Percentiles rank a stretch among this genome's conserved stretches.
Conservation (phyloP, 768 basidiomycete genomes). For the Lactarius sanguifluus region DNA sequence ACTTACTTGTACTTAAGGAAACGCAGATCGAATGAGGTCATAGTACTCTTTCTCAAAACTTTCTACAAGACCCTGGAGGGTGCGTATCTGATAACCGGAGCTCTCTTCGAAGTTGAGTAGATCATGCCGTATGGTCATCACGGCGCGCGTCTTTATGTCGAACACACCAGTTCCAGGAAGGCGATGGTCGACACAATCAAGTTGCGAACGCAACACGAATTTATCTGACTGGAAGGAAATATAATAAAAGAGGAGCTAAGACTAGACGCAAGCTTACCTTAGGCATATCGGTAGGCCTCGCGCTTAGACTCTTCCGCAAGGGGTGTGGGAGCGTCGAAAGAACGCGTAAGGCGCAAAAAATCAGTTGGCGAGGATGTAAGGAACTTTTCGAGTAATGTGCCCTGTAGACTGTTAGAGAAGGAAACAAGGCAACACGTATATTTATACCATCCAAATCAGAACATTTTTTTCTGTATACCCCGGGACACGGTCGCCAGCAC, state of each 20-base stretch:
- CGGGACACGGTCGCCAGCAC: constrained; percentile 42
- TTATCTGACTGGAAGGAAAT: constrained; percentile 44
- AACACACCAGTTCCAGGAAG: constrained; percentile 91
- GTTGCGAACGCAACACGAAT: constrained; percentile 92
- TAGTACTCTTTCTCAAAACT: constrained; percentile 95
- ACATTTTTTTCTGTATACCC: constrained; percentile 59
- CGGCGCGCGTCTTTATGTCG: constrained; percentile 94
- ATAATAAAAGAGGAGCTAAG: background rate
- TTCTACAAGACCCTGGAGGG: constrained; percentile 58
- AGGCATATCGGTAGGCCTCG: constrained; percentile 86
- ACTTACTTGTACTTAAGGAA: constrained; percentile 88
- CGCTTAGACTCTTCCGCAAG: constrained; percentile 40
- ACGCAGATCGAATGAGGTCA: constrained; percentile 90
- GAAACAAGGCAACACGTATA: background rate
- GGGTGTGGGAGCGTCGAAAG: constrained; percentile 30
- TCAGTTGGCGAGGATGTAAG: constrained; percentile 65
- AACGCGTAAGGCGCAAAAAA: constrained; percentile 56
- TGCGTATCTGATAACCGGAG: constrained; percentile 72
- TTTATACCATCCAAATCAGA: constrained; percentile 66
- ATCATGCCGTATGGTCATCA: constrained; percentile 80
- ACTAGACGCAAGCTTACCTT: constrained; percentile 49
- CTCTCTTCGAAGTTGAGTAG: constrained; percentile 84
- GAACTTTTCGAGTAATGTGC: constrained; percentile 85
- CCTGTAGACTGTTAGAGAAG: constrained; percentile 46
- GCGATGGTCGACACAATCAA: constrained; percentile 80